These are phyloP conservation scores for Phytopythium litorale DNA, from an alignment of 352 stramenopile genomes.

Conservation along the genomic window DNA sequence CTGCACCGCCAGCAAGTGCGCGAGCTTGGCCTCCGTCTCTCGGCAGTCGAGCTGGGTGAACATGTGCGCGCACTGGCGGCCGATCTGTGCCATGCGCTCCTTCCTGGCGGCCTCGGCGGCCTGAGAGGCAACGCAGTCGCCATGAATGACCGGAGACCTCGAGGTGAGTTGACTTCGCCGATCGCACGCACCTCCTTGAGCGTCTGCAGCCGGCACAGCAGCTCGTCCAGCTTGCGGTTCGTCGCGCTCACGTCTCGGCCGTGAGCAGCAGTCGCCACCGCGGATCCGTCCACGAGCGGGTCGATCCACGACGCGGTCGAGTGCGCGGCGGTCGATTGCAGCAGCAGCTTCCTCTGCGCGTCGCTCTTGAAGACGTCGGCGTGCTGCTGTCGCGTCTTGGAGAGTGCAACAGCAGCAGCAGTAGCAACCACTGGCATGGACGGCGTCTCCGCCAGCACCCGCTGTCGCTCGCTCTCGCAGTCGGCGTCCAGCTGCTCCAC, in stretches of 20 bases:
- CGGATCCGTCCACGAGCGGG: neutral
- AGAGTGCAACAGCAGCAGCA: too few relatives aligned
- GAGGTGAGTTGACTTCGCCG: neutral
- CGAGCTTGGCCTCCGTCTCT: constrained; percentile 39
- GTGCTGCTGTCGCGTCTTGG: neutral
- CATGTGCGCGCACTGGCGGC: constrained; percentile 50
- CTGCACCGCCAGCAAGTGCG: constrained; percentile 29
- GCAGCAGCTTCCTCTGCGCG: constrained; percentile 3
- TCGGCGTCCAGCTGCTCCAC: constrained; percentile 40
- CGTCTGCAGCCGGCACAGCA: constrained; percentile 17
- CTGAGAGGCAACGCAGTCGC: constrained; percentile 10
- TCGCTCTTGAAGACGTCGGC: constrained; percentile 1
- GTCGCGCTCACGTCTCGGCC: constrained; percentile 15
- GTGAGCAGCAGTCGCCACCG: neutral
- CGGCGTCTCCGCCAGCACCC: constrained; percentile 15
- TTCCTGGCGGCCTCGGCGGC: constrained; percentile 33
- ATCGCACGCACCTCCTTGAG: constrained; percentile 19
- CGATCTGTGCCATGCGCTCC: constrained; percentile 50
- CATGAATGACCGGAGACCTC: neutral
- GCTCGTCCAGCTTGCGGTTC: constrained; percentile 22
- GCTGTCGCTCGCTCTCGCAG: constrained; percentile 28
- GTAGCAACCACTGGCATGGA: neutral
- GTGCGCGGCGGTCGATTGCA: neutral
- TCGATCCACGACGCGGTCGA: neutral
- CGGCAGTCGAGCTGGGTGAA: constrained; percentile 60